A percentile compares a stretch with the other conserved stretches of the same genome.
Evolutionary conservation across 1,139 yeast genomes (phyloP).

Genomic region (Meyerozyma carpophila): DNA sequence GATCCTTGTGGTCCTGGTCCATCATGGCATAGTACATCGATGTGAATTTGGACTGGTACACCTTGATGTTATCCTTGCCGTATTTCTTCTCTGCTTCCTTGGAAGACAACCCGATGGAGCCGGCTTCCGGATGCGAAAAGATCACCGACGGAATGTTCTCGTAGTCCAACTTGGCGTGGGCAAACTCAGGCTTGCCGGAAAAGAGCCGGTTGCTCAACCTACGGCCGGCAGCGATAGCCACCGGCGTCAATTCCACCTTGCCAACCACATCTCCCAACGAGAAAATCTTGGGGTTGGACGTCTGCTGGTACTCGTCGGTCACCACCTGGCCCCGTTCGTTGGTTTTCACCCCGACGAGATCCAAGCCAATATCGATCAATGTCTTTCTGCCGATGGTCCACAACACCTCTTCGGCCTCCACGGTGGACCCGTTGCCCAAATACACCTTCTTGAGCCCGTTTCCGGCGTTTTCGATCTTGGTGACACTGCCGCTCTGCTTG

Average conservation of each 20-base stretch:
- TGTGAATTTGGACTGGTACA: constrained; percentile 76
- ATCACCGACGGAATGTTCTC: constrained; percentile 83
- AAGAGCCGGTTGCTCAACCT: constrained; percentile 85
- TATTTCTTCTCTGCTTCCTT: constrained; percentile 68
- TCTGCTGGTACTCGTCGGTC: constrained; percentile 85
- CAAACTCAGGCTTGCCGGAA: constrained; percentile 65
- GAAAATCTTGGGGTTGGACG: constrained; percentile 65
- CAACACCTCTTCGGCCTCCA: constrained; percentile 74
- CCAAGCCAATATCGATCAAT: constrained; percentile 67
- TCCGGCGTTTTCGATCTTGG: constrained; percentile 52
- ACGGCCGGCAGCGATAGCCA: constrained; percentile 98
- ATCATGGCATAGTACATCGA: constrained; percentile 93
- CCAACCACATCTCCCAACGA: constrained; percentile 95
- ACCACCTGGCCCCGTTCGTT: constrained; percentile 55
- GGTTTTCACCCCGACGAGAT: constrained; percentile 63
- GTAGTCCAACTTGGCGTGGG: constrained; percentile 73
- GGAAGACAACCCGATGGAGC: constrained; percentile 84
- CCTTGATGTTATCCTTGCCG: constrained; percentile 76
- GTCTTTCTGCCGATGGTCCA: constrained; percentile 96
- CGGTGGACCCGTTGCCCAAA: constrained; percentile 45
- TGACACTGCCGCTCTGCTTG: constrained; percentile 55
- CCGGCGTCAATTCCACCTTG: constrained; percentile 91
- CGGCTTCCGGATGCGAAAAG: constrained; percentile 97
- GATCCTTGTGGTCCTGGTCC: constrained; percentile 62
- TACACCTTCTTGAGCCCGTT: constrained; percentile 60